Conservation (phyloP, 2,329 filamentous ascomycete species). For the Magnaporthiopsis incrustans region DNA sequence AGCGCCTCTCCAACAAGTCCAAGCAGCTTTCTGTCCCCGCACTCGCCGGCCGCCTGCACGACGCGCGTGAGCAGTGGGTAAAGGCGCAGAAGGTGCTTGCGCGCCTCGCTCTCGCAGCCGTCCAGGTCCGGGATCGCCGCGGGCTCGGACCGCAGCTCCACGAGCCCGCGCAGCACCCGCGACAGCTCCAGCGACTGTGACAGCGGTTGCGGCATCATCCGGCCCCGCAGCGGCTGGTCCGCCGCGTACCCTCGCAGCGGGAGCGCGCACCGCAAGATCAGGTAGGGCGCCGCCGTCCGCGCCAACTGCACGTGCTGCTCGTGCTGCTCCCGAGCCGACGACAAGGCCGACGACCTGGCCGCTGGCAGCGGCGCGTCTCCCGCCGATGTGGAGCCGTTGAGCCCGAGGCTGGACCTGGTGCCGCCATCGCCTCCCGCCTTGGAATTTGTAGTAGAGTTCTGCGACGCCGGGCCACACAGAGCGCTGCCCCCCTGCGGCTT, state of each 20-base stretch:
- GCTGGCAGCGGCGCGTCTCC: slow-evolving; percentile 5
- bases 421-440: not conserved
- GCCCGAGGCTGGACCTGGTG: not conserved
- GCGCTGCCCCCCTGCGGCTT: slow-evolving; percentile 16
- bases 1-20: slow-evolving; percentile 51
- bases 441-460: not conserved
- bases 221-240: slow-evolving; percentile 79
- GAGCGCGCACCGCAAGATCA: slow-evolving; percentile 74
- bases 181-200: slow-evolving; percentile 72
- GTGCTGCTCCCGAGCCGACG: slow-evolving; percentile 17
- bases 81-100: slow-evolving; percentile 71
- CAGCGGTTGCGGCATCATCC: slow-evolving; percentile 75
- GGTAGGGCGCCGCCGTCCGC: slow-evolving; percentile 66
- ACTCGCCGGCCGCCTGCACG: slow-evolving; percentile 44
- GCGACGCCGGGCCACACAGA: not conserved
- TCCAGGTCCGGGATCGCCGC: slow-evolving; percentile 55
- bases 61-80: slow-evolving; percentile 70
- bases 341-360: slow-evolving; percentile 13
- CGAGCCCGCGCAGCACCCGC: slow-evolving; percentile 59
- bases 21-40: slow-evolving; percentile 54
- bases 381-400: slow-evolving; percentile 1
- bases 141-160: slow-evolving; percentile 60
- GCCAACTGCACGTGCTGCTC: slow-evolving; percentile 52
- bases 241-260: slow-evolving; percentile 79
- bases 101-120: slow-evolving; percentile 46